phyloP scores from a whole-genome alignment of 2,329 filamentous ascomycete species.

The Apiospora arundinis region DNA sequence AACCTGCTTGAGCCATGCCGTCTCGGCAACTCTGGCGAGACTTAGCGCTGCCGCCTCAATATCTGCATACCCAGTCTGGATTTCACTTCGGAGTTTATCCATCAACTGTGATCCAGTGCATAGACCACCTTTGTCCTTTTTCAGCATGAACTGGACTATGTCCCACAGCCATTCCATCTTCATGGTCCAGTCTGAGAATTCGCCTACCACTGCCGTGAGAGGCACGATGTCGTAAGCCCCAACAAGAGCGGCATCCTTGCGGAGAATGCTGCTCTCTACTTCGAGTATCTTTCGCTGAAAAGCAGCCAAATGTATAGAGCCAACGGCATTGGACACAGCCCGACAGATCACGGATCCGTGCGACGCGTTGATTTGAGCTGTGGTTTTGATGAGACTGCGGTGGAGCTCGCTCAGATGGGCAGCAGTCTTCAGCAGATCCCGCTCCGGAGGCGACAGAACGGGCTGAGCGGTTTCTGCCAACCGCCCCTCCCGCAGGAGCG shows the following conservation, averaged over 20 bases:
- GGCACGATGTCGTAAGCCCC: slow-evolving; percentile 95
- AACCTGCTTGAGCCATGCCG: slow-evolving; percentile 88
- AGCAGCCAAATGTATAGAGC: slow-evolving; percentile 73
- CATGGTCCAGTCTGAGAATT: slow-evolving; percentile 88
- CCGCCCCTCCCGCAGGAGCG: slow-evolving; percentile 70
- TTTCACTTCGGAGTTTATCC: slow-evolving; percentile 74
- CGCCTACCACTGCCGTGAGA: slow-evolving; percentile 79
- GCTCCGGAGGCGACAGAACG: slow-evolving; percentile 77
- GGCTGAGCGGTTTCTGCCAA: slow-evolving; percentile 53
- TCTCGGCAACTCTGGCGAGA: slow-evolving; percentile 80
- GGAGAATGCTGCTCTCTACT: slow-evolving; percentile 80
- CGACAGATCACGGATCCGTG: slow-evolving; percentile 86
- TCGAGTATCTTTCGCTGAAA: slow-evolving; percentile 87
- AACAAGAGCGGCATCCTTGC: slow-evolving; percentile 77
- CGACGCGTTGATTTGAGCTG: slow-evolving; percentile 68
- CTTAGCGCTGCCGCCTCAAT: slow-evolving; percentile 78
- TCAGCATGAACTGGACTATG: slow-evolving; percentile 71
- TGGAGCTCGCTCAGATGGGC: slow-evolving; percentile 82
- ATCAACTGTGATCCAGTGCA: slow-evolving; percentile 78
- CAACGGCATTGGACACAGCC: slow-evolving; percentile 81
- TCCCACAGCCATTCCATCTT: slow-evolving; percentile 87
- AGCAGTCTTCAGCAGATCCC: slow-evolving; percentile 78
- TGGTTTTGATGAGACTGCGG: slow-evolving; percentile 71
- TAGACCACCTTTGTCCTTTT: slow-evolving; percentile 41
- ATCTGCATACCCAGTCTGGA: slow-evolving; percentile 88